phyloP scores from a whole-genome alignment of 129 eudicot species.

The Heracleum sosnowskyi region DNA sequence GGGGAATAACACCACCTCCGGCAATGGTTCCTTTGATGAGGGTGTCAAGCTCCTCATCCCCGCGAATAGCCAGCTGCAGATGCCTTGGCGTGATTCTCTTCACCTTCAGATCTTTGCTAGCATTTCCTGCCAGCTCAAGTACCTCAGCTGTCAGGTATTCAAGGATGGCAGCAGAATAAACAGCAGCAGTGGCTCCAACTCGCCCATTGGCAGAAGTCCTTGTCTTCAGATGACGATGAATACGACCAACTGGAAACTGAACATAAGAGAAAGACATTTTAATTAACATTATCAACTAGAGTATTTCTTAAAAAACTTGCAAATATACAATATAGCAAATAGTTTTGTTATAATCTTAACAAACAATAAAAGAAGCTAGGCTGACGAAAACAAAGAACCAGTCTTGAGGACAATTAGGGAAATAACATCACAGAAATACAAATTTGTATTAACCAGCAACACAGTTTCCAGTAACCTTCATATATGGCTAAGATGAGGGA shows the following conservation, averaged over 20 bases:
- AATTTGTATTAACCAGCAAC: not conserved
- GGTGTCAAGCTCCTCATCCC: constrained; percentile 68
- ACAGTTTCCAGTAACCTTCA: not conserved
- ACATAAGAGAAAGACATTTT: not conserved
- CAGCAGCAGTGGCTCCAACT: constrained; percentile 71
- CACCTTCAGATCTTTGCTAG: constrained; percentile 74
- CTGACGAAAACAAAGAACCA: not conserved
- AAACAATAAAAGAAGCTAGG: not conserved
- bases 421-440: not conserved
- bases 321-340: not conserved
- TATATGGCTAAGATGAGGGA: not conserved
- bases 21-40: constrained; percentile 78
- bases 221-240: constrained; percentile 62
- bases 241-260: constrained; percentile 71
- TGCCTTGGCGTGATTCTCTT: constrained; percentile 74
- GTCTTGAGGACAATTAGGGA: not conserved
- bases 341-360: not conserved
- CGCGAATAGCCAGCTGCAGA: constrained; percentile 64
- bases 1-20: constrained; percentile 95
- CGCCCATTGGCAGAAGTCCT: constrained; percentile 60
- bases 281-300: not conserved
- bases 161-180: constrained; percentile 66
- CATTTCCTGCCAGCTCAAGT: constrained; percentile 68
- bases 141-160: constrained; percentile 72
- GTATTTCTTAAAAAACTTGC: not conserved